A percentile compares a stretch with the other conserved stretches of the same genome.
Conservation (phyloP, 2,329 filamentous ascomycete genomes). For the Hymenoscyphus scutula region DNA sequence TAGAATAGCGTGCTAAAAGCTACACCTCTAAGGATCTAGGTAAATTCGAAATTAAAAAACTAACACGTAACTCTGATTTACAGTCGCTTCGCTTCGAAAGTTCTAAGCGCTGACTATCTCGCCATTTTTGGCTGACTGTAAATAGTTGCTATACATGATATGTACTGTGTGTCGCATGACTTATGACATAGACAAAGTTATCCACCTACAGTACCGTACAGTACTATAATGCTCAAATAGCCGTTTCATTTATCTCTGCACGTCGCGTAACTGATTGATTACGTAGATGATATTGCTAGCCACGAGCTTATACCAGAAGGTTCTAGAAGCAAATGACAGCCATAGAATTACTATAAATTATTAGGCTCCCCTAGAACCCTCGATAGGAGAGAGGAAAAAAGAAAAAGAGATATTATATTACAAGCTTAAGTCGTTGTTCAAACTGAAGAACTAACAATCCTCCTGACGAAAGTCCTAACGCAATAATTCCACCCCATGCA, state of each 20-base stretch:
- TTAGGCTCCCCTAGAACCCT: slow-evolving; percentile 13
- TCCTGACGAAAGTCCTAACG: slow-evolving; percentile 11
- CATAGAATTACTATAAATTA: slow-evolving; percentile 13
- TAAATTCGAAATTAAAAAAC: too few relatives aligned
- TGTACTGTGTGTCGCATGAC: background rate
- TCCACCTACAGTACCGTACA: background rate
- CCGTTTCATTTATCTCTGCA: slow-evolving; percentile 2
- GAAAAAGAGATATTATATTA: slow-evolving; percentile 11
- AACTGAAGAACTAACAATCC: slow-evolving; percentile 11
- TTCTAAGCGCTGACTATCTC: too few relatives aligned
- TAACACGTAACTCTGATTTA: too few relatives aligned
- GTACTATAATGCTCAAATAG: background rate
- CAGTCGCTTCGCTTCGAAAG: too few relatives aligned
- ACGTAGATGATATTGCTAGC: slow-evolving; percentile 12
- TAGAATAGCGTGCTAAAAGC: too few relatives aligned
- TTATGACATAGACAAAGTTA: background rate
- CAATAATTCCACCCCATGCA: slow-evolving; percentile 8
- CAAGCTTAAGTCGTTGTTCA: slow-evolving; percentile 6
- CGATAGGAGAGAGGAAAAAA: slow-evolving; percentile 11
- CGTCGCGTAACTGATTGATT: slow-evolving; percentile 14
- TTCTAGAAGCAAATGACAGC: slow-evolving; percentile 14
- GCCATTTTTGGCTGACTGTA: too few relatives aligned
- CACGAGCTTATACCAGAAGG: slow-evolving; percentile 12
- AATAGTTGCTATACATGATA: too few relatives aligned
- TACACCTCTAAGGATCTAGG: too few relatives aligned